phyloP scores from a whole-genome alignment of 2,329 filamentous ascomycete species.

The Fusarium torreyae region DNA sequence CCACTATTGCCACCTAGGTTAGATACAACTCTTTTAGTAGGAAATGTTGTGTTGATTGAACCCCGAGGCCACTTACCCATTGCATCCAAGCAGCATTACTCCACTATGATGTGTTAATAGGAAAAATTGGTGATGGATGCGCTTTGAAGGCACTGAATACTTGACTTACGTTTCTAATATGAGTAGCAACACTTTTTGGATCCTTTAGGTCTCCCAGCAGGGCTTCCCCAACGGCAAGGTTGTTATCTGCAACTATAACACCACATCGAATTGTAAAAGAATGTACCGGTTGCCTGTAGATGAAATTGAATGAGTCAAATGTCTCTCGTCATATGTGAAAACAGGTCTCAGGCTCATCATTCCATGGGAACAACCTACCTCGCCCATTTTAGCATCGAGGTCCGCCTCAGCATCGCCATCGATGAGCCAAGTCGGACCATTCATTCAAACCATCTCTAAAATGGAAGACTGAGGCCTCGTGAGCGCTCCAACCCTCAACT shows the following conservation, averaged over 20 bases:
- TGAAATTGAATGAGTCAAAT: constrained; percentile 1
- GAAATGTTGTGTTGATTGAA: no score
- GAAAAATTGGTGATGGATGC: background rate
- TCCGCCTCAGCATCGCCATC: background rate
- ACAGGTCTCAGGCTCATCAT: no score
- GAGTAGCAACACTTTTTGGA: background rate
- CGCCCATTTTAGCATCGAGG: background rate
- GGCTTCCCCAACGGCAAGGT: background rate
- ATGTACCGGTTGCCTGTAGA: background rate
- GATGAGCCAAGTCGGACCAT: constrained; percentile 3
- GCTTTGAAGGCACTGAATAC: no score
- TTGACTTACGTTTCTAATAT: constrained; percentile 8
- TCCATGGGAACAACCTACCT: background rate
- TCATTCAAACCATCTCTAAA: constrained; percentile 7
- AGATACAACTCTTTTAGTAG: no score
- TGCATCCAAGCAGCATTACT: constrained; percentile 21
- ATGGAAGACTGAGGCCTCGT: background rate
- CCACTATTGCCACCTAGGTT: background rate
- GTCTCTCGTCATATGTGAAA: background rate
- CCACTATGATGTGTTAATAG: constrained; percentile 16
- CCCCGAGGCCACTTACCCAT: constrained; percentile 8
- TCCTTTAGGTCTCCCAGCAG: background rate
- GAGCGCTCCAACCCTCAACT: background rate
- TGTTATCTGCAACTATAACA: constrained; percentile 19
- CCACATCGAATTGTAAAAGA: constrained; percentile 2